phyloP scores from a whole-genome alignment of 257 asterid genomes.

The Petrea volubilis region DNA sequence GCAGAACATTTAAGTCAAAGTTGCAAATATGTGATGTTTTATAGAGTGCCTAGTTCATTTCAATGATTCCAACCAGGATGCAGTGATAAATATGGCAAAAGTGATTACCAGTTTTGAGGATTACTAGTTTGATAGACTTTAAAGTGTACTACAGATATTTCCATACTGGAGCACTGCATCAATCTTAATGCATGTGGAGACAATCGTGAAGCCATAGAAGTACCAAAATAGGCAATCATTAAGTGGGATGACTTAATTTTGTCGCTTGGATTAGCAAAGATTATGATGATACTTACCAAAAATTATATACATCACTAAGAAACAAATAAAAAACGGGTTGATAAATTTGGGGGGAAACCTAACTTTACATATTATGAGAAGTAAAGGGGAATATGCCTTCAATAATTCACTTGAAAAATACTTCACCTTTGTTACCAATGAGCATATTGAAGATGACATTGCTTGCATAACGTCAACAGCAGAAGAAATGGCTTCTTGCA shows the following conservation, averaged over 20 bases:
- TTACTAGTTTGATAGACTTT: neutral
- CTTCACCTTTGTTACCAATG: constrained; percentile 60
- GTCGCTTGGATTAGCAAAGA: neutral
- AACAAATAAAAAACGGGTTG: neutral
- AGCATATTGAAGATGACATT: constrained; percentile 67
- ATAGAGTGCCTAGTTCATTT: neutral
- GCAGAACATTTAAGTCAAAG: neutral
- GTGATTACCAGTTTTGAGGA: neutral
- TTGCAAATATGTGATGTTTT: neutral
- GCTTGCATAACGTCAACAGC: constrained; percentile 85
- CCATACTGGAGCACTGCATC: neutral
- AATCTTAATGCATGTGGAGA: neutral
- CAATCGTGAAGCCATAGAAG: neutral
- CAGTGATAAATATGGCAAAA: neutral
- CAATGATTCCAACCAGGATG: neutral
- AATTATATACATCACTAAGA: neutral
- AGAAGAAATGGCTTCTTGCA: constrained; percentile 68
- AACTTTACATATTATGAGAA: neutral
- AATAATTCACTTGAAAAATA: constrained; percentile 3
- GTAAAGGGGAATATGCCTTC: neutral
- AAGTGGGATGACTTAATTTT: neutral
- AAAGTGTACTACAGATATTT: constrained; percentile 1
- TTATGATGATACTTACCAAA: neutral
- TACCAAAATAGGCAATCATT: neutral
- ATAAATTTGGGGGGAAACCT: neutral